Base-by-base conservation (phyloP, 306 rosid genomes). In the Prunus mongolica region DNA sequence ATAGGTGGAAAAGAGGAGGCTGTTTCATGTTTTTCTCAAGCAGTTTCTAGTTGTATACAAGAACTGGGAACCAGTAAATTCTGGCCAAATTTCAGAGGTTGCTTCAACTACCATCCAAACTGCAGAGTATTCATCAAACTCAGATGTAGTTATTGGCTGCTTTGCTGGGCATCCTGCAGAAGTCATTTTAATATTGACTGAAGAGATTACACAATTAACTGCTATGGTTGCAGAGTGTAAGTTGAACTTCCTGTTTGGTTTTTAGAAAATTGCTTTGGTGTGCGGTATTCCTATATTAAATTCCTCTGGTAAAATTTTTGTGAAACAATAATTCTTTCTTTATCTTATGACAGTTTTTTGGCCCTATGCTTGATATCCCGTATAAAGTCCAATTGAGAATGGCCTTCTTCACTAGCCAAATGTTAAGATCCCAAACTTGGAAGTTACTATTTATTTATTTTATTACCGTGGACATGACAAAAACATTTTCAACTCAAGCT, bases 81-180 rank as follows among this genome's bases (percentile, higher is more conserved):
- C 82, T 54, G 96, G 91, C 76, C 81, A 79, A 77, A 65, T 86
- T 22, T 68, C 87, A 58, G 97, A 84, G 83, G 77, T 86, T 88
- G 80, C 91, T 83, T 80, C 83, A 62, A 71, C 74, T 72, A 44
- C 88, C 76, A 25, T 71, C 30, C 85, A 69, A 60, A 68, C 84
- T 69, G 72, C 54, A 51, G 96, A 95, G 51, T 68, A 57, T 81
- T 78, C 76, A n/a, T 71, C 88, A 69, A 73, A 85, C 55, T 84
- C 79, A 34, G 87, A 86, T 79, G 78, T 86, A 56, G 75, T 95
- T 80, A 81, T 84, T 79, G 99, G 99, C 81, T 95, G 99, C 87
- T 88, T 87, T 66, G 81, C 91, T 74, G 99, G 99, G 83, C 97
- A 95, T 86, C 99, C 99, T 69, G 84, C 91, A 61, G 99, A 92